Conservation (phyloP, 768 basidiomycete genomes). For the Russula foetens region DNA sequence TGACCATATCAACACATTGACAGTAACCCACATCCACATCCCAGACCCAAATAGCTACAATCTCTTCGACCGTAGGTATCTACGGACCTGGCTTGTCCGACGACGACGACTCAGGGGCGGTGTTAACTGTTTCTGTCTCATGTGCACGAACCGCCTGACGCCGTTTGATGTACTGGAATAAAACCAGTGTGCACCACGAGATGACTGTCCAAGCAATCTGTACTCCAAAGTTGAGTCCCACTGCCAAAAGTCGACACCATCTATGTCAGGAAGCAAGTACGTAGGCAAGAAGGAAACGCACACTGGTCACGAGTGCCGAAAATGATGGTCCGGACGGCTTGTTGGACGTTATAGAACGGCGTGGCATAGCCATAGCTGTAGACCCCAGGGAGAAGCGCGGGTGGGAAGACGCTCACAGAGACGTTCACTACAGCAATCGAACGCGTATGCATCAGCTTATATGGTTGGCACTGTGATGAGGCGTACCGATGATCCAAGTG, state of each 20-base stretch:
- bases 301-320: conserved; percentile 57
- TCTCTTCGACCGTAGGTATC: neutral
- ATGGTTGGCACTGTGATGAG: neutral
- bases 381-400: conserved; percentile 47
- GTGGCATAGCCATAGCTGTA: conserved; percentile 61
- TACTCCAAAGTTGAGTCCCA: conserved; percentile 55
- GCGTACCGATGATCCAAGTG: conserved; percentile 53
- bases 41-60: neutral
- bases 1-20: too few relatives aligned
- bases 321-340: conserved; percentile 51
- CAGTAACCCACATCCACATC: too few relatives aligned
- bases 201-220: conserved; percentile 47
- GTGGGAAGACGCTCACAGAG: conserved; percentile 48
- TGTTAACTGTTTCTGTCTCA: neutral
- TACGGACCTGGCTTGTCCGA: neutral
- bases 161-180: conserved; percentile 40
- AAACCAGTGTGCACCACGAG: conserved; percentile 44
- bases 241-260: conserved; percentile 26
- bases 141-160: conserved; percentile 2
- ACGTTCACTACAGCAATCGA: conserved; percentile 39
- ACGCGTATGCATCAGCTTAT: neutral
- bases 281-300: conserved; percentile 27
- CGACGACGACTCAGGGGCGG: neutral
- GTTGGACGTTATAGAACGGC: conserved; percentile 67
- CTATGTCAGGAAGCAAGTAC: neutral